A percentile compares a stretch with the other conserved stretches of the same genome.
Conservation (phyloP, 2,329 filamentous ascomycete genomes). For the Alternaria incomplexa region DNA sequence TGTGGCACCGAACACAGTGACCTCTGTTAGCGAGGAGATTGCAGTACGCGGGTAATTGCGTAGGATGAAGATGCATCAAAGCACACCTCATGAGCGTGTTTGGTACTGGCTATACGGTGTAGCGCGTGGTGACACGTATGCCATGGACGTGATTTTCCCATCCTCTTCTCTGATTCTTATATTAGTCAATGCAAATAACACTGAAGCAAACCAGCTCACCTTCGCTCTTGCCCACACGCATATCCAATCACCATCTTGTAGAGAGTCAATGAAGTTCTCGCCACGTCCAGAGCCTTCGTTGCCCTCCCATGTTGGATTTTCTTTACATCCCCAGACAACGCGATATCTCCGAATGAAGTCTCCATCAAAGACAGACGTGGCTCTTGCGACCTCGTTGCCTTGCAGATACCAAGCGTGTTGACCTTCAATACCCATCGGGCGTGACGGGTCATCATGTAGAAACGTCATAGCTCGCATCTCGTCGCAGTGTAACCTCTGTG, state of each 20-base stretch:
- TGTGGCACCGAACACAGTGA: conserved; percentile 6
- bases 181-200: background rate
- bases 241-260: conserved; percentile 23
- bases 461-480: conserved; percentile 15
- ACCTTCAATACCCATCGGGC: conserved; percentile 11
- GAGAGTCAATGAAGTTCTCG: conserved; percentile 18
- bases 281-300: conserved; percentile 21
- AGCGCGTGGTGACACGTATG: conserved; percentile 15
- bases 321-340: conserved; percentile 19
- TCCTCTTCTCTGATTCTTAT: conserved; percentile 12
- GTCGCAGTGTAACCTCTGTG: conserved; percentile 13
- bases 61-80: background rate
- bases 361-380: conserved; percentile 14
- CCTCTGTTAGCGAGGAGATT: conserved; percentile 13
- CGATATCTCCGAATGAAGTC: conserved; percentile 18
- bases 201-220: conserved; percentile 11
- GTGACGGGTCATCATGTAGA: background rate
- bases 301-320: conserved; percentile 4
- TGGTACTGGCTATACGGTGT: conserved; percentile 12
- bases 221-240: conserved; percentile 27
- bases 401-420: conserved; percentile 29
- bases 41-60: background rate
- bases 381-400: conserved; percentile 23
- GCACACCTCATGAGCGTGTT: background rate
- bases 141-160: conserved; percentile 26